Evolutionary conservation across 768 basidiomycete species (phyloP).

Genomic region (Scleroderma citrinum): DNA sequence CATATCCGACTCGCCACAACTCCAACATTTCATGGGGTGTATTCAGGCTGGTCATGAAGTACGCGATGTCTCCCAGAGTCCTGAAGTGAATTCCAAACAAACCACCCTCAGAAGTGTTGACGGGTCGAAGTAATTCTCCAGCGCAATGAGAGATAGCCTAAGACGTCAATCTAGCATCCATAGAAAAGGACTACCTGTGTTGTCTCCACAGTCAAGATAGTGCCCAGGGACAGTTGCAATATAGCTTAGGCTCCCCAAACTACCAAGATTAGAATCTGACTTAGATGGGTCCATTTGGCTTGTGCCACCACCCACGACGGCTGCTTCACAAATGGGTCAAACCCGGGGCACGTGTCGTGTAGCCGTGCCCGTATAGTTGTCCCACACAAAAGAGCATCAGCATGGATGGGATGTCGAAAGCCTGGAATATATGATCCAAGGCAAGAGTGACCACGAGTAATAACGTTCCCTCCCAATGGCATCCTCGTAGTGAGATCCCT

Average conservation of each 20-base stretch:
- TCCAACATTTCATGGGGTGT: slow-evolving; percentile 50
- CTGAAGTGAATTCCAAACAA: slow-evolving; percentile 76
- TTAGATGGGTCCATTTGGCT: slow-evolving; percentile 47
- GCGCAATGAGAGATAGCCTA: slow-evolving; percentile 65
- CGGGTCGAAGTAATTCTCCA: slow-evolving; percentile 46
- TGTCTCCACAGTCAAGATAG: slow-evolving; percentile 68
- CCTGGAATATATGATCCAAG: slow-evolving; percentile 68
- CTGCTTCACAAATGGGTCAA: slow-evolving; percentile 44
- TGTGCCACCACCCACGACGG: slow-evolving; percentile 57
- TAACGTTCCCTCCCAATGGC: slow-evolving; percentile 91
- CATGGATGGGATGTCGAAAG: slow-evolving; percentile 72
- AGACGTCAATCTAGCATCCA: not conserved
- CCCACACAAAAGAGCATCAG: slow-evolving; percentile 83
- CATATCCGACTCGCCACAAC: slow-evolving; percentile 60
- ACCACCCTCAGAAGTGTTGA: slow-evolving; percentile 49
- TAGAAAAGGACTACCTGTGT: slow-evolving; percentile 38
- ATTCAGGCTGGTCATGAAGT: slow-evolving; percentile 88
- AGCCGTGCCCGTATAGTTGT: slow-evolving; percentile 95
- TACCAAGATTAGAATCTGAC: slow-evolving; percentile 15
- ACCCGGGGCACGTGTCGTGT: slow-evolving; percentile 91
- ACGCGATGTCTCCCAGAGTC: slow-evolving; percentile 87
- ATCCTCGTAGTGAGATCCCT: slow-evolving; percentile 95
- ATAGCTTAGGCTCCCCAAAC: slow-evolving; percentile 76
- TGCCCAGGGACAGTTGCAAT: slow-evolving; percentile 73
- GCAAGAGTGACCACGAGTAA: slow-evolving; percentile 86